phyloP scores from a whole-genome alignment of 768 basidiomycete genomes.

The Hydnum rufescens region DNA sequence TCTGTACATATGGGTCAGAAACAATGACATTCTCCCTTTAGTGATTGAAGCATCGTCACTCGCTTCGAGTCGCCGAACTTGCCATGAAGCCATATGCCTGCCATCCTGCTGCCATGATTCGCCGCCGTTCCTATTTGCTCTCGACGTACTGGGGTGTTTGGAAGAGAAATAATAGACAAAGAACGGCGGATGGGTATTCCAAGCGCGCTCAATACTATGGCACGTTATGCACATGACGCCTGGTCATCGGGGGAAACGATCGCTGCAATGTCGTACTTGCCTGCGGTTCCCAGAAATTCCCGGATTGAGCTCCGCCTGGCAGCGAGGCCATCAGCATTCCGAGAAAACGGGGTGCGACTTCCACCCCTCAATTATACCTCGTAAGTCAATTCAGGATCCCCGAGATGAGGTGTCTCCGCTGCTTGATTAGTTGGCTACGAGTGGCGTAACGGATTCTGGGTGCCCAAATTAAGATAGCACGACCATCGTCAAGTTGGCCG shows the following conservation, averaged over 20 bases:
- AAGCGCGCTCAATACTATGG: slow-evolving; percentile 54
- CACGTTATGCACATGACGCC: no score
- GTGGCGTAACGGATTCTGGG: slow-evolving; percentile 8
- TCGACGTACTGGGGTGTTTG: slow-evolving; percentile 49
- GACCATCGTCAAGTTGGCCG: slow-evolving; percentile 87
- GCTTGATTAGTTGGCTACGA: slow-evolving; percentile 4
- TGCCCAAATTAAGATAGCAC: slow-evolving; percentile 72
- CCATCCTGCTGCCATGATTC: slow-evolving; percentile 83
- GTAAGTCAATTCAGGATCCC: slow-evolving; percentile 32
- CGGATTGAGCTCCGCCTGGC: slow-evolving; percentile 88
- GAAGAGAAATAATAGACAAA: slow-evolving; percentile 57
- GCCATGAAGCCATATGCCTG: slow-evolving; percentile 81
- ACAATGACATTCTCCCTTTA: neutral
- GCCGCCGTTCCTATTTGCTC: slow-evolving; percentile 54
- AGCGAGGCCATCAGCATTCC: slow-evolving; percentile 84
- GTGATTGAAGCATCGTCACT: neutral
- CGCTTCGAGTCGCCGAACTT: neutral
- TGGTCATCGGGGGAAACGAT: no score
- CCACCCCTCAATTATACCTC: slow-evolving; percentile 93
- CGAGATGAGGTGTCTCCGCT: slow-evolving; percentile 66
- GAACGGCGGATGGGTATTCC: slow-evolving; percentile 78
- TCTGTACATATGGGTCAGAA: slow-evolving; percentile 29
- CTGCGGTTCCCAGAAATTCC: slow-evolving; percentile 87
- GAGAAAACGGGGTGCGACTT: slow-evolving; percentile 84
- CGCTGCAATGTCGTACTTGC: slow-evolving; percentile 19